Evolutionary conservation across 192 early-diverging fungal species (phyloP).

Genomic region (Gigaspora rosea): DNA sequence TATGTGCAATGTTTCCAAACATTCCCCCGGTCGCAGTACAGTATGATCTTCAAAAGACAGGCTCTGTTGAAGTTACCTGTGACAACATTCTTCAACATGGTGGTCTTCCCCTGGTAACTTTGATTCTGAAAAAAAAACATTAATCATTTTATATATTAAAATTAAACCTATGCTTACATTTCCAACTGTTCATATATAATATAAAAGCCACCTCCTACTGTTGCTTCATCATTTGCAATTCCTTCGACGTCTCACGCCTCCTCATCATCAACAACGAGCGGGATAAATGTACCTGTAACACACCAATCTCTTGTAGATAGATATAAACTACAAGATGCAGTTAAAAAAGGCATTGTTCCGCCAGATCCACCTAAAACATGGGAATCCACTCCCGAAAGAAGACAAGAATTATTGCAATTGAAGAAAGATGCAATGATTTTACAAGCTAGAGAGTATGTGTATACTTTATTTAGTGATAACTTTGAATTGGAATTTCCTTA

Average conservation of each 20-base stretch:
- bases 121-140: neutral
- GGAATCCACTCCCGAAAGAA: constrained; percentile 57
- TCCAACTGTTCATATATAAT: neutral
- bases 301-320: constrained; percentile 51
- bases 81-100: constrained; percentile 77
- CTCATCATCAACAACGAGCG: constrained; percentile 38
- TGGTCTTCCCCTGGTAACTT: constrained; percentile 57
- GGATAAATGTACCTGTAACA: constrained; percentile 34
- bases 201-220: neutral
- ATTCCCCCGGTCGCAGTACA: constrained; percentile 74
- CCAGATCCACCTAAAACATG: constrained; percentile 61
- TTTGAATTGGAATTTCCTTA: no score
- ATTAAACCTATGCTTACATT: neutral
- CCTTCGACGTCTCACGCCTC: constrained; percentile 43
- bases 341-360: constrained; percentile 37
- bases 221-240: constrained; percentile 36
- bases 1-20: constrained; percentile 82
- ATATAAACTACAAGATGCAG: constrained; percentile 52
- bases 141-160: neutral
- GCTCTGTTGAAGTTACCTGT: constrained; percentile 79
- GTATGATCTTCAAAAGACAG: constrained; percentile 75
- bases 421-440: constrained; percentile 72
- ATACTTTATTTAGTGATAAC: neutral
- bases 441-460: constrained; percentile 67
- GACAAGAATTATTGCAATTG: constrained; percentile 62